Conservation (phyloP, 2,329 filamentous ascomycete genomes). For the Cladobotryum protrusum region DNA sequence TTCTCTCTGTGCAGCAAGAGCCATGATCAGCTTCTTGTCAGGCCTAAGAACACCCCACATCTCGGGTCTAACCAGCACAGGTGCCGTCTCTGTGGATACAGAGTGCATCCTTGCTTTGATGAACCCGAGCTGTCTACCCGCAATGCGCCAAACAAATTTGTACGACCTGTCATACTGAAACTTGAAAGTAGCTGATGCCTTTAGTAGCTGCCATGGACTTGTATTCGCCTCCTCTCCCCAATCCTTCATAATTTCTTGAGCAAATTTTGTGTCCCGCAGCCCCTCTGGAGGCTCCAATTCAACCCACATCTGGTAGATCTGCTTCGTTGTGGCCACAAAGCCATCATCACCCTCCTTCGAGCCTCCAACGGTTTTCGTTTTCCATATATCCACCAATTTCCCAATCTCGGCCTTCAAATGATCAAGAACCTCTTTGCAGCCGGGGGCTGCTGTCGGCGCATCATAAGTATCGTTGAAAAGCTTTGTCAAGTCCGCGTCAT, state of each 20-base stretch:
- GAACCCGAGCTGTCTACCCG: conserved; percentile 41
- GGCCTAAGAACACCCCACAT: conserved; percentile 33
- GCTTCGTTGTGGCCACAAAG: conserved; percentile 24
- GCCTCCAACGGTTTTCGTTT: conserved; percentile 10
- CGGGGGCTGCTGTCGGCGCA: conserved; percentile 18
- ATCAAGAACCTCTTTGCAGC: conserved; percentile 26
- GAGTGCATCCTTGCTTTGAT: conserved; percentile 36
- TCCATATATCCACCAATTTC: conserved; percentile 29
- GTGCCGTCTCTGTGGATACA: conserved; percentile 9
- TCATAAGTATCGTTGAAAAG: conserved; percentile 28
- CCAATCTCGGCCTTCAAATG: conserved; percentile 30
- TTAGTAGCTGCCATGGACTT: conserved; percentile 42
- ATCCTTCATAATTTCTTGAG: conserved; percentile 22
- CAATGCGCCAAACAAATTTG: conserved; percentile 41
- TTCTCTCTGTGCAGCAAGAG: conserved; percentile 15
- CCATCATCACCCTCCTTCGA: conserved; percentile 9
- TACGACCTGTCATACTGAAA: conserved; percentile 22
- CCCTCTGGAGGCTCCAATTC: conserved; percentile 32
- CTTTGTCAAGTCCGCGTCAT: conserved; percentile 13
- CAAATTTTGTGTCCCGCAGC: conserved; percentile 18
- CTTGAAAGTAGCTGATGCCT: conserved; percentile 44
- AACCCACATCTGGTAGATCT: conserved; percentile 36
- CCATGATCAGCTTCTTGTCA: conserved; percentile 26
- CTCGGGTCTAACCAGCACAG: conserved; percentile 28
- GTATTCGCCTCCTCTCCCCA: conserved; percentile 20